These are phyloP conservation scores for Pseudogymnoascus sp. DNA, from an alignment of 2,329 filamentous ascomycete species.

Conservation along the genomic window DNA sequence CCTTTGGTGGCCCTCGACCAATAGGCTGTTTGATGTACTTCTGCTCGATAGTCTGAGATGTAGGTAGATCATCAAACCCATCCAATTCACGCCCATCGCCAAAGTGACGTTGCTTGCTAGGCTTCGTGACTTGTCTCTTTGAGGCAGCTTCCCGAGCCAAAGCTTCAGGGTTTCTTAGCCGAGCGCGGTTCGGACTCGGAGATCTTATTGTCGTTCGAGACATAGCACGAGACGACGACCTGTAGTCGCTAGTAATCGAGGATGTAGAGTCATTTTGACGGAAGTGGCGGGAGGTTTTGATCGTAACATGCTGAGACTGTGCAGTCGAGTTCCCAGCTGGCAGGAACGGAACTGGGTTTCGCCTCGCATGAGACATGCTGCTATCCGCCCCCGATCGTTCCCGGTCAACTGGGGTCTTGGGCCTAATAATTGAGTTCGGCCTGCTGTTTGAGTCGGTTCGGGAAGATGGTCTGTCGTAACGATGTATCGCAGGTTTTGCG, in stretches of 20 bases:
- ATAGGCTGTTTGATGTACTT: constrained; percentile 74
- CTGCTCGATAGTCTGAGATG: constrained; percentile 71
- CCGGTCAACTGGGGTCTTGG: constrained; percentile 62
- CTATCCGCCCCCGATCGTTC: constrained; percentile 39
- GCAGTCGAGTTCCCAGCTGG: constrained; percentile 65
- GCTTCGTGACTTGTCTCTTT: constrained; percentile 67
- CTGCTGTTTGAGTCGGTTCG: constrained; percentile 42
- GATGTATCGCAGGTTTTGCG: constrained; percentile 38
- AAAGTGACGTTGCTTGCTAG: constrained; percentile 62
- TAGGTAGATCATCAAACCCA: constrained; percentile 88
- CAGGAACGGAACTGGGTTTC: constrained; percentile 63
- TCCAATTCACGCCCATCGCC: constrained; percentile 91
- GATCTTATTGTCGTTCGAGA: constrained; percentile 48
- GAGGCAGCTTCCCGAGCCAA: constrained; percentile 38
- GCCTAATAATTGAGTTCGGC: constrained; percentile 45
- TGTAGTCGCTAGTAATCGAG: constrained; percentile 44
- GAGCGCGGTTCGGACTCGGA: constrained; percentile 46
- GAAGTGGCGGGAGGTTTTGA: constrained; percentile 62
- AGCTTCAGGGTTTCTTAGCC: constrained; percentile 34
- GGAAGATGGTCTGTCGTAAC: constrained; percentile 52
- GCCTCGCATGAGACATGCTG: constrained; percentile 45
- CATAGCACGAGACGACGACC: constrained; percentile 47
- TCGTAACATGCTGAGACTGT: constrained; percentile 68
- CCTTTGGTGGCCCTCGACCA: constrained; percentile 56
- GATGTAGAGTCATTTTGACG: constrained; percentile 78